Evolutionary conservation across 495 filamentous ascomycete genomes (phyloP).

Genomic region (Pyronema omphalodes): DNA sequence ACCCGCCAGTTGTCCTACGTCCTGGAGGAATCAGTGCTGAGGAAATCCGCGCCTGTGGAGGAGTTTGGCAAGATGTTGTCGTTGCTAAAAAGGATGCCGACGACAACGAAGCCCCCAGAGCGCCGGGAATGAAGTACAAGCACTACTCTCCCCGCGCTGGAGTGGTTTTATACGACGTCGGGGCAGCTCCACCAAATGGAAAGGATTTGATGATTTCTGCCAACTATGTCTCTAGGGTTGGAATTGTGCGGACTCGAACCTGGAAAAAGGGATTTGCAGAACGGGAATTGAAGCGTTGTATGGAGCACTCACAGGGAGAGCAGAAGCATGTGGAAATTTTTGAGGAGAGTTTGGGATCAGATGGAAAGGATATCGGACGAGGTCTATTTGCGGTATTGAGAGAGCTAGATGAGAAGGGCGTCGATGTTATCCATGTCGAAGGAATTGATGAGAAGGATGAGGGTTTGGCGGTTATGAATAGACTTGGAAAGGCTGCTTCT

Average conservation of each 20-base stretch:
- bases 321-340: slow-evolving; percentile 26
- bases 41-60: slow-evolving; percentile 48
- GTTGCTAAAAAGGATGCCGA: slow-evolving; percentile 56
- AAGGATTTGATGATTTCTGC: slow-evolving; percentile 14
- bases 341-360: slow-evolving; percentile 47
- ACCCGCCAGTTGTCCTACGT: slow-evolving; percentile 63
- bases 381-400: slow-evolving; percentile 73
- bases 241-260: slow-evolving; percentile 24
- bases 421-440: slow-evolving; percentile 81
- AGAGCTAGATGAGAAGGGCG: slow-evolving; percentile 58
- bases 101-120: slow-evolving; percentile 45
- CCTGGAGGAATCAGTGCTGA: slow-evolving; percentile 88
- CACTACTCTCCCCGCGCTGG: slow-evolving; percentile 87
- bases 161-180: slow-evolving; percentile 61
- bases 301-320: slow-evolving; percentile 15
- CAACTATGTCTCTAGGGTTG: slow-evolving; percentile 10
- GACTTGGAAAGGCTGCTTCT: slow-evolving; percentile 67
- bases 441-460: slow-evolving; percentile 68
- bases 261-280: slow-evolving; percentile 26
- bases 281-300: slow-evolving; percentile 17
- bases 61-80: slow-evolving; percentile 54
- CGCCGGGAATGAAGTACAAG: slow-evolving; percentile 97
- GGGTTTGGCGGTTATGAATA: slow-evolving; percentile 92
- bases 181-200: slow-evolving; percentile 24
- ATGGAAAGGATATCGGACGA: slow-evolving; percentile 56